Evolutionary conservation across 2,329 filamentous ascomycete genomes (phyloP), one percentile per base, ranked within the genome.

Genomic region (Harringtonia lauricola): DNA sequence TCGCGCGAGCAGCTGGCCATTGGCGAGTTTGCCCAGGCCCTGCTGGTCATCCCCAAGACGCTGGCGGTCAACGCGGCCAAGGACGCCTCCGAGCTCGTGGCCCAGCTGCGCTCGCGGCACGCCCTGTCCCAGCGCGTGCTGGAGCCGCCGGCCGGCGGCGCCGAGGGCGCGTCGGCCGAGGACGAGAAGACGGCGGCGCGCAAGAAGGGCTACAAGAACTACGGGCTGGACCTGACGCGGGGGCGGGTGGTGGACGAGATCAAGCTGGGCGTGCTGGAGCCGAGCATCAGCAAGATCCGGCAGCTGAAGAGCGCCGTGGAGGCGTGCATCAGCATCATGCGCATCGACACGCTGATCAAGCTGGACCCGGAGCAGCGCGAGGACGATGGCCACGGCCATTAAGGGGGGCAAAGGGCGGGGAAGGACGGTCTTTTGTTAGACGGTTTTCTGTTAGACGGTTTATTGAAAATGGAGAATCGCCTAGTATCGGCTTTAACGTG

Each of bases 121-220:
- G 90, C 92, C 29, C 76, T 95, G 40, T 94, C 89, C 46, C 92
- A 98, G 68, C 86, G 89, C 54, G 86, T 88, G 51, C 79, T 86
- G 57, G 86, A 95, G 52, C 83, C 31, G 38, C 36, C 37, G 35
- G 41, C 42, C 33, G 10, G 41, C 31, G 15, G 18, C 13, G 7
- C 22, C 29, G 19, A n/a, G n/a, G n/a, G n/a, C 30, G n/a, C n/a
- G 4, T 2, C 30, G 14, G 34, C 18, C 18, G 86, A 90, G 63
- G 83, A 94, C 57, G 87, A 92, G 64, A 95, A 94, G 74, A 81
- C 80, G 42, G 74, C 92, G 46, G 87, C 88, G 39, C 87, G 86
- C 65, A 92, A 90, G 69, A 95, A 95, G 79, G 86, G 85, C 56
- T 98, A 96, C 74, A 92, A 90, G 70, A 98, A 98, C 74, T 98